Conservation (phyloP, 2,329 filamentous ascomycete species). For the Fusarium longipes region DNA sequence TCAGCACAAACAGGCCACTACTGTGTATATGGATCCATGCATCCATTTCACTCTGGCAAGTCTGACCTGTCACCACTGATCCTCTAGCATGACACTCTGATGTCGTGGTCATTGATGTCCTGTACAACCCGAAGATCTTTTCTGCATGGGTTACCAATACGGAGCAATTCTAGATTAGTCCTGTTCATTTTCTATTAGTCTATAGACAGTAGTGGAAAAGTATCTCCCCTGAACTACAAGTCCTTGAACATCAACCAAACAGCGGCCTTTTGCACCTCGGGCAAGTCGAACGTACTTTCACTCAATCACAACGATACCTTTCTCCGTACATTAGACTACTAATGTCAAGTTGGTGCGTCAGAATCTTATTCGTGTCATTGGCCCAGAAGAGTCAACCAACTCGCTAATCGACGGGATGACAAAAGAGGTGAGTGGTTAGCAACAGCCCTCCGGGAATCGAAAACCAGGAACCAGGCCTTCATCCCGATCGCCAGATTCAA, state of each 20-base stretch:
- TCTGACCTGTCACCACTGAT: background rate
- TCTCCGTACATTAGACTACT: background rate
- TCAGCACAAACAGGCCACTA: background rate
- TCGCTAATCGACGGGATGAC: conserved; percentile 26
- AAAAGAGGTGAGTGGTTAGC: background rate
- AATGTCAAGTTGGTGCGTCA: background rate
- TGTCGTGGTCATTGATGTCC: conserved; percentile 32
- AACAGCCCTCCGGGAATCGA: conserved; percentile 9
- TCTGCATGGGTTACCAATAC: conserved; percentile 10
- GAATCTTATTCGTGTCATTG: background rate
- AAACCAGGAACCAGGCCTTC: conserved; percentile 1
- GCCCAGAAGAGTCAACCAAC: conserved; percentile 1
- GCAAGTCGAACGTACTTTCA: conserved; percentile 2
- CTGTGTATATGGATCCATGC: background rate
- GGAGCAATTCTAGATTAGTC: conserved; percentile 5
- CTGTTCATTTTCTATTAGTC: conserved; percentile 3
- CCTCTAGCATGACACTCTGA: background rate
- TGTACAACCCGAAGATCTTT: conserved; percentile 11
- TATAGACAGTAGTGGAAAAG: background rate
- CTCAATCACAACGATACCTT: background rate
- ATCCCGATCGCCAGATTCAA: background rate
- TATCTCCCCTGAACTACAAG: conserved; percentile 5
- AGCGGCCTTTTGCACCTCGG: background rate
- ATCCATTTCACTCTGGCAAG: background rate
- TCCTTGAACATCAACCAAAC: background rate